phyloP scores from a whole-genome alignment of 768 basidiomycete species.

The Pulveroboletus sp. region DNA sequence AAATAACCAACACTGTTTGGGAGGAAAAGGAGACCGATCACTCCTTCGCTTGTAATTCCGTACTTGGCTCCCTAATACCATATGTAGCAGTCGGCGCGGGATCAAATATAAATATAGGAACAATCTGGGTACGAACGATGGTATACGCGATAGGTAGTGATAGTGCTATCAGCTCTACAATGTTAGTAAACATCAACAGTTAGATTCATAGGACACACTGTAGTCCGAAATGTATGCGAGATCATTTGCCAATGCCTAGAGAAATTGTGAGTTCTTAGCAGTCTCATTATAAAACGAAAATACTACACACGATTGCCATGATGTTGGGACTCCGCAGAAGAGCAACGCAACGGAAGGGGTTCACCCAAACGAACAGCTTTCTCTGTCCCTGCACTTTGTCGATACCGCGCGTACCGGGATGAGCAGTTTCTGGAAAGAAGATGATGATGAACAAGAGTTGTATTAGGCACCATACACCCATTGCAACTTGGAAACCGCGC shows the following conservation, averaged over 20 bases:
- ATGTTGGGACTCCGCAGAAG: conserved; percentile 62
- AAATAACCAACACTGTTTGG: conserved; percentile 27
- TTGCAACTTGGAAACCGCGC: conserved; percentile 52
- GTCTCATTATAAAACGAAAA: background rate
- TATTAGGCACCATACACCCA: conserved; percentile 42
- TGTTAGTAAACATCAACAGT: background rate
- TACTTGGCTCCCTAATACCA: conserved; percentile 57
- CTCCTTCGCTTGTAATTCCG: conserved; percentile 17
- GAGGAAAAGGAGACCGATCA: conserved; percentile 26
- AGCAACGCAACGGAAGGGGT: conserved; percentile 52
- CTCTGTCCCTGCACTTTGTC: conserved; percentile 38
- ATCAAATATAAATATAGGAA: background rate
- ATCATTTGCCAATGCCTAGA: conserved; percentile 42
- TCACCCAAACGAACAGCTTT: conserved; percentile 45
- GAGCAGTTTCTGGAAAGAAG: conserved; percentile 66
- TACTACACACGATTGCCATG: conserved; percentile 46
- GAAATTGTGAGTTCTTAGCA: background rate
- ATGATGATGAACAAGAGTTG: conserved; percentile 39
- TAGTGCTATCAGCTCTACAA: conserved; percentile 29
- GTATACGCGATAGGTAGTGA: conserved; percentile 66
- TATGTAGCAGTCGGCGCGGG: background rate
- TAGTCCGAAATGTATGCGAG: conserved; percentile 27
- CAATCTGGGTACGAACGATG: conserved; percentile 41
- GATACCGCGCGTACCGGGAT: conserved; percentile 54
- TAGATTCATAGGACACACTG: conserved; percentile 29